These are phyloP conservation scores for Fusarium sp. DNA, from an alignment of 2,329 filamentous ascomycete genomes.

Conservation along the genomic window DNA sequence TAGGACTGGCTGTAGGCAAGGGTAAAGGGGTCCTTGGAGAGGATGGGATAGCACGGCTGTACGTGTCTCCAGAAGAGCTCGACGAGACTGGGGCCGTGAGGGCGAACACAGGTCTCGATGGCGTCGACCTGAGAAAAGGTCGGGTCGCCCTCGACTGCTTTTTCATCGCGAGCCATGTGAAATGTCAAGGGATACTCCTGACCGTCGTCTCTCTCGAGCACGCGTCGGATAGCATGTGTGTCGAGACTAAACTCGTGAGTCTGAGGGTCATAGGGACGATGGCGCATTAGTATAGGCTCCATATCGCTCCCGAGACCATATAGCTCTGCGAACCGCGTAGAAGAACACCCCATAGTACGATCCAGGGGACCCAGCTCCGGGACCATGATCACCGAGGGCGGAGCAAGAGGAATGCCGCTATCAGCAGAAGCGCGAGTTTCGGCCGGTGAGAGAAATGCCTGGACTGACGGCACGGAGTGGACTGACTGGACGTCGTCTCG, in stretches of 20 bases:
- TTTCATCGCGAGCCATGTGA: conserved; percentile 52
- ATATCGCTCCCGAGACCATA: conserved; percentile 54
- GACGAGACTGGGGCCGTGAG: conserved; percentile 70
- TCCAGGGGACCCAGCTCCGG: conserved; percentile 37
- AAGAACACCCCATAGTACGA: conserved; percentile 46
- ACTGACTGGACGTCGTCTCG: conserved; percentile 45
- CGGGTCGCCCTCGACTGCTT: conserved; percentile 48
- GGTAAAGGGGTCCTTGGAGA: conserved; percentile 67
- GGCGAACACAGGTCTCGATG: conserved; percentile 70
- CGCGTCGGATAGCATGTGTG: conserved; percentile 70
- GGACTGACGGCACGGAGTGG: conserved; percentile 42
- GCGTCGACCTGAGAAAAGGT: conserved; percentile 52
- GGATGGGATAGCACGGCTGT: conserved; percentile 65
- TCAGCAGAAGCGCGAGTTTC: conserved; percentile 47
- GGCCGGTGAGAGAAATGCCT: conserved; percentile 45
- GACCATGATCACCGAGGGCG: conserved; percentile 37
- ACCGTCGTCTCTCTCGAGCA: conserved; percentile 63
- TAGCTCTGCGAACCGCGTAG: conserved; percentile 50
- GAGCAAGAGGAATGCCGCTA: conserved; percentile 31
- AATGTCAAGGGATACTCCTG: conserved; percentile 53
- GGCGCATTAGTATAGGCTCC: conserved; percentile 53
- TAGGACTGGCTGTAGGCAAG: conserved; percentile 66
- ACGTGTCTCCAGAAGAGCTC: conserved; percentile 73
- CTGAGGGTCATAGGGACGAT: conserved; percentile 66
- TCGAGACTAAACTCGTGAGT: conserved; percentile 62